Evolutionary conservation across 2,329 filamentous ascomycete genomes (phyloP).

Genomic region (Lasiodiplodia hormozganensis): DNA sequence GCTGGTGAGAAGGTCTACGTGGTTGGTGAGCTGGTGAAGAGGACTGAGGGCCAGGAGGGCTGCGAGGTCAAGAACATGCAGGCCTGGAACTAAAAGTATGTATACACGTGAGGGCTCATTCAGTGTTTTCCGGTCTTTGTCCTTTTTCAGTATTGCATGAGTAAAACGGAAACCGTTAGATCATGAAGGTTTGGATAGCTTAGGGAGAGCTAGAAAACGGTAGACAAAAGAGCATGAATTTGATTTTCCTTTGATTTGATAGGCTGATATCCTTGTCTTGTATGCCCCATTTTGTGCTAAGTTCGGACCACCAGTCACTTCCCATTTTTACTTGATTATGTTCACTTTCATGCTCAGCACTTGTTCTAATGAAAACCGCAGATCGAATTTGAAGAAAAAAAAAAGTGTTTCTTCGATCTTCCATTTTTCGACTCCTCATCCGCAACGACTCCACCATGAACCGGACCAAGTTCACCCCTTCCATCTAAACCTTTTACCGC

Average conservation of each 20-base stretch:
- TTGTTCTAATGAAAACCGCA: not conserved
- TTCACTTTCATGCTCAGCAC: not conserved
- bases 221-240: slow-evolving; percentile 2
- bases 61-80: slow-evolving; percentile 70
- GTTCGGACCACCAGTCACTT: not conserved
- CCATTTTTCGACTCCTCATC: not conserved
- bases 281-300: not conserved
- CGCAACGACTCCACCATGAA: not conserved
- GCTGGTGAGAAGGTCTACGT: slow-evolving; percentile 78
- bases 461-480: no score
- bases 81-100: slow-evolving; percentile 45
- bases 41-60: slow-evolving; percentile 60
- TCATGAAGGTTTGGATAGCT: not conserved
- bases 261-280: not conserved
- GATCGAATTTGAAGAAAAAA: not conserved
- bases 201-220: not conserved
- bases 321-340: not conserved
- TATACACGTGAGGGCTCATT: not conserved
- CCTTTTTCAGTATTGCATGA: not conserved
- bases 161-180: not conserved
- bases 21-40: slow-evolving; percentile 74
- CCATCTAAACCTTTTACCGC: not conserved
- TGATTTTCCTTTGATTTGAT: not conserved
- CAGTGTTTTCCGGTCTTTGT: not conserved
- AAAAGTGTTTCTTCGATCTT: not conserved